Evolutionary conservation across 2,329 filamentous ascomycete genomes (phyloP).

Genomic region (Xylaria hypoxylon): DNA sequence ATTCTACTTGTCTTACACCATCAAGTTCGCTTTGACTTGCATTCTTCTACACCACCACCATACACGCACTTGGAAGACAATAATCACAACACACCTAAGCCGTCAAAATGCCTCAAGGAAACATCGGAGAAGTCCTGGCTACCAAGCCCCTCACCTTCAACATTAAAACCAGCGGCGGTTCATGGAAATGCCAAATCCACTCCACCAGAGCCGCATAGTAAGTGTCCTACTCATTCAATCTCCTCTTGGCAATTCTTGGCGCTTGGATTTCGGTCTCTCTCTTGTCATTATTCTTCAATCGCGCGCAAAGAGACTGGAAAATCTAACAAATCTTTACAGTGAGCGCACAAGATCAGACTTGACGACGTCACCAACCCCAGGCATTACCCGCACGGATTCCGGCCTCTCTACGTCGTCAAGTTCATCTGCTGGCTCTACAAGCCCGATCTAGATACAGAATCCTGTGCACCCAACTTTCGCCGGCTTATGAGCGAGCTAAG

Average conservation of each 20-base stretch:
- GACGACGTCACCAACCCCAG: constrained; percentile 33
- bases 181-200: constrained; percentile 51
- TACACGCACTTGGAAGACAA: neutral
- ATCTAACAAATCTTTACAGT: constrained; percentile 39
- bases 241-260: constrained; percentile 11
- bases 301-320: neutral
- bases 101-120: constrained; percentile 47
- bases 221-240: constrained; percentile 33
- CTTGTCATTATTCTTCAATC: neutral
- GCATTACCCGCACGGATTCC: constrained; percentile 46
- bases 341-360: constrained; percentile 36
- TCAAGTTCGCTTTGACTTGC: constrained; percentile 2
- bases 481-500: neutral
- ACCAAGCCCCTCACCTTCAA: constrained; percentile 49
- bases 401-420: constrained; percentile 45
- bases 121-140: constrained; percentile 47
- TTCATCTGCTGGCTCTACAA: constrained; percentile 35
- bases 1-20: neutral
- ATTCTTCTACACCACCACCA: neutral
- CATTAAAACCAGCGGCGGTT: constrained; percentile 49
- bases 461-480: constrained; percentile 10
- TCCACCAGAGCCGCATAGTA: constrained; percentile 50
- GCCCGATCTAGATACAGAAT: constrained; percentile 39
- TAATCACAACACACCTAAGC: constrained; percentile 6
- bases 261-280: neutral